Evolutionary conservation across 192 early-diverging fungal species (phyloP).

Genomic region (Backusella morwellensis): DNA sequence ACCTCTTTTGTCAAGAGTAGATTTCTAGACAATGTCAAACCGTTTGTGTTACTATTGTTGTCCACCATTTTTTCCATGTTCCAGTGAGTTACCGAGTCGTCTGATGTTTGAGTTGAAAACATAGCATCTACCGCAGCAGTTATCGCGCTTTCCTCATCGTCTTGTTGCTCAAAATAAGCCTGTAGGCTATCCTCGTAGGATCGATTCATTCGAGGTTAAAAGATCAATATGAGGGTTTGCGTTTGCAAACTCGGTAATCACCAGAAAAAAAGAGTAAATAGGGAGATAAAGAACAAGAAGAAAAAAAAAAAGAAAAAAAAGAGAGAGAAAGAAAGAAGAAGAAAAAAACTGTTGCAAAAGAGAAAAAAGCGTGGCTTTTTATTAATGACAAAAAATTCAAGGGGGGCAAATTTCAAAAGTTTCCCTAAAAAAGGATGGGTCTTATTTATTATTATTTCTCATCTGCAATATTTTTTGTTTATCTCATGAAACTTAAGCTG

Average conservation of each 20-base stretch:
- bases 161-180: constrained; percentile 16
- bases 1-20: constrained; percentile 7
- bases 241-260: constrained; percentile 5
- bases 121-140: background rate
- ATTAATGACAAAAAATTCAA: constrained; percentile 7
- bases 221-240: constrained; percentile 9
- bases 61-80: constrained; percentile 6
- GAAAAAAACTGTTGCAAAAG: background rate
- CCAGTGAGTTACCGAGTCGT: constrained; percentile 8
- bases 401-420: background rate
- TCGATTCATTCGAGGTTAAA: constrained; percentile 2
- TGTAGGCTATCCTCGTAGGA: constrained; percentile 7
- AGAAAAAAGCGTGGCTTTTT: background rate
- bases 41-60: background rate
- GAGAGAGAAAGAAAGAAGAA: background rate
- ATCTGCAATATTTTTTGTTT: background rate
- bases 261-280: constrained; percentile 5
- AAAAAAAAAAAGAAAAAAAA: background rate
- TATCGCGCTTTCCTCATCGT: constrained; percentile 4
- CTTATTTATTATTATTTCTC: background rate
- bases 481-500: background rate
- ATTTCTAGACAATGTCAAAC: constrained; percentile 8
- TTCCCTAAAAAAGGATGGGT: background rate
- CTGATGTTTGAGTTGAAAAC: constrained; percentile 8
- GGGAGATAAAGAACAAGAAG: background rate